Conservation (phyloP, 805 yeast genomes). For the Saturnispora saitoi region DNA sequence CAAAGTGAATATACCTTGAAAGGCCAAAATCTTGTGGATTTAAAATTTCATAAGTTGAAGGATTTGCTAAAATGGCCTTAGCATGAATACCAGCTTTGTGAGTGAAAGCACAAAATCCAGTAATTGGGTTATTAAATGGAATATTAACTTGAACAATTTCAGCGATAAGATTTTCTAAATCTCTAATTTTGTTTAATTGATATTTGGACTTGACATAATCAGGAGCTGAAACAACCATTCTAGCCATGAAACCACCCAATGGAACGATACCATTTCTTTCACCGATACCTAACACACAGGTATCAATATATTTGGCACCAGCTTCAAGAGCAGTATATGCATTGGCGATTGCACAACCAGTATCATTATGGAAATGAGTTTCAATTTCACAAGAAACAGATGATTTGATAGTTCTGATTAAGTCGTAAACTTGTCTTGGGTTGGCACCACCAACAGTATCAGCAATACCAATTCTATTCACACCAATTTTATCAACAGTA, state of each 20-base stretch:
- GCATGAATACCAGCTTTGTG: constrained; percentile 61
- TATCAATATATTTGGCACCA: constrained; percentile 52
- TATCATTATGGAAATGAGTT: constrained; percentile 55
- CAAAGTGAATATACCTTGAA: constrained; percentile 54
- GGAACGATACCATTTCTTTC: constrained; percentile 59
- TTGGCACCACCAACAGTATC: constrained; percentile 59
- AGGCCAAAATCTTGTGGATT: constrained; percentile 52
- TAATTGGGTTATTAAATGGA: constrained; percentile 55
- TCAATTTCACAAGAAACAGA: constrained; percentile 53
- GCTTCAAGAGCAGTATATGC: constrained; percentile 58
- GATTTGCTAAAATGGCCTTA: constrained; percentile 53
- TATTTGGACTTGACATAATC: constrained; percentile 51
- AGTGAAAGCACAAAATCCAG: constrained; percentile 58
- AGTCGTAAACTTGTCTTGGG: constrained; percentile 54
- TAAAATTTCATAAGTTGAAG: constrained; percentile 54
- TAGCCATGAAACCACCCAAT: constrained; percentile 53
- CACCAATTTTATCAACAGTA: constrained; percentile 55
- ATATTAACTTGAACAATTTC: constrained; percentile 51
- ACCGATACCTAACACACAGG: constrained; percentile 53
- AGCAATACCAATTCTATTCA: constrained; percentile 54
- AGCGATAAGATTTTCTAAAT: constrained; percentile 49
- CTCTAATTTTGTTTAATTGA: constrained; percentile 47
- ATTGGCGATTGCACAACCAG: constrained; percentile 57
- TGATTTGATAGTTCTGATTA: constrained; percentile 48
- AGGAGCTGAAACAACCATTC: constrained; percentile 55